phyloP scores from a whole-genome alignment of 495 filamentous ascomycete genomes.

The Darksidea phi region DNA sequence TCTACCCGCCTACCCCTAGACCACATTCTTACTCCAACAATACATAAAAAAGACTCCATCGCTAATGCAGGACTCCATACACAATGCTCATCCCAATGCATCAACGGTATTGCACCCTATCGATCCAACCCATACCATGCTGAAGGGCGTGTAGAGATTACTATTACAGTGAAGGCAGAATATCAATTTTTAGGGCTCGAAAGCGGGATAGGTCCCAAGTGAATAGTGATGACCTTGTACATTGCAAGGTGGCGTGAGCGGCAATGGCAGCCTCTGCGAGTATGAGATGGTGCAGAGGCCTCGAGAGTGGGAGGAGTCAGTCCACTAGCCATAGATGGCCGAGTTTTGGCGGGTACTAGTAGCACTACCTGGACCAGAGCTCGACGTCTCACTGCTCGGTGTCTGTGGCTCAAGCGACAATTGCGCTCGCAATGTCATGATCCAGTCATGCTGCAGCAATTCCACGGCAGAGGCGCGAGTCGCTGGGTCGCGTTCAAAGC shows the following conservation, averaged over 20 bases:
- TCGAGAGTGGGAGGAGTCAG: not conserved
- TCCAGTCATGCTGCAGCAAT: slow-evolving; percentile 95
- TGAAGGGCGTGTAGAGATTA: slow-evolving; percentile 4
- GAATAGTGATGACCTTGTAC: no score
- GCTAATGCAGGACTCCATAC: slow-evolving; percentile 29
- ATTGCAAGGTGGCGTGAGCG: not conserved
- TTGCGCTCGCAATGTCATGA: slow-evolving; percentile 64
- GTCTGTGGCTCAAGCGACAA: slow-evolving; percentile 55
- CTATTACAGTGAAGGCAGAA: slow-evolving; percentile 11
- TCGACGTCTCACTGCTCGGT: slow-evolving; percentile 32
- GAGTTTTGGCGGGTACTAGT: slow-evolving; percentile 28
- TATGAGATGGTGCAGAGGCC: not conserved
- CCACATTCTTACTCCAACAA: slow-evolving; percentile 26
- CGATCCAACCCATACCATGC: no score
- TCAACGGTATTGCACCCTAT: no score
- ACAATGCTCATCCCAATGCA: not conserved
- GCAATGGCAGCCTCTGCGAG: not conserved
- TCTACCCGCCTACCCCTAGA: slow-evolving; percentile 6
- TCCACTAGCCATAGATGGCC: slow-evolving; percentile 13
- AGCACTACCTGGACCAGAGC: slow-evolving; percentile 27
- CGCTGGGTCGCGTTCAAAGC: slow-evolving; percentile 82
- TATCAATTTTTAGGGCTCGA: slow-evolving; percentile 19
- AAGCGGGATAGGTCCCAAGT: not conserved
- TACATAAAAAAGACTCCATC: slow-evolving; percentile 11
- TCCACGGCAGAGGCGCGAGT: slow-evolving; percentile 80